Base-by-base conservation (phyloP, 148 eudicot species). In the Vaccinium darrowii region DNA sequence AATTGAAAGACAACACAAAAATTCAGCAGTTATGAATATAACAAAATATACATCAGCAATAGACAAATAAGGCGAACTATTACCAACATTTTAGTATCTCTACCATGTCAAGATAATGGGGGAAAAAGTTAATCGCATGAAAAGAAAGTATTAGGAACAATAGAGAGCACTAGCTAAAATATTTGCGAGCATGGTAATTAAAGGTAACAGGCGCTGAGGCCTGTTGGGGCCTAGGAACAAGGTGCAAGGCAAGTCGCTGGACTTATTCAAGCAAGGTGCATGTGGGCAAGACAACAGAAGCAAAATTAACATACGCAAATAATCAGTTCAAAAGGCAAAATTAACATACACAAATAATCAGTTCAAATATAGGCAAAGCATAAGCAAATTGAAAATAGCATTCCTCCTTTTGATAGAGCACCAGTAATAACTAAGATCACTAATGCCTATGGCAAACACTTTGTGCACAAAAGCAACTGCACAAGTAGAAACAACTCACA, bases 1-100 rank as follows among this genome's bases (percentile, higher is more conserved):
- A 86, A 87, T 78, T 78, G 86, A 82, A 15, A 82, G 67, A 18
- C 54, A 80, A 84, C 49, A 81, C 27, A 65, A 36, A 77, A 57
- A 78, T 8, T 25, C 15, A 53, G 74, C 57, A 72, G 60, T n/a
- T 79, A 69, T 2, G 36, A n/a, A 56, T 7, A 74, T 18, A 65
- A 54, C 81, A 54, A 53, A 14, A 8, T 8, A 60, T 50, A 3
- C 60, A 65, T 10, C 54, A 36, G 6, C 54, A 81, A 58, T 81
- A 9, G 27, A 16, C 18, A 16, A 50, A 47, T 21, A 15, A 23
- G 57, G 30, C 54, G 36, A 83, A 27, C 15, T 71, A 83, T 39
- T 8, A 12, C 14, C 27, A 23, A 43, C 19, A n/a, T 11, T 58
- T 36, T 39, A 39, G 36, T n/a, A 53, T 50, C 15, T 58, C 69